Evolutionary conservation across 1,284 basidiomycete species (phyloP).

Genomic region (Stygiomarasmius scandens): DNA sequence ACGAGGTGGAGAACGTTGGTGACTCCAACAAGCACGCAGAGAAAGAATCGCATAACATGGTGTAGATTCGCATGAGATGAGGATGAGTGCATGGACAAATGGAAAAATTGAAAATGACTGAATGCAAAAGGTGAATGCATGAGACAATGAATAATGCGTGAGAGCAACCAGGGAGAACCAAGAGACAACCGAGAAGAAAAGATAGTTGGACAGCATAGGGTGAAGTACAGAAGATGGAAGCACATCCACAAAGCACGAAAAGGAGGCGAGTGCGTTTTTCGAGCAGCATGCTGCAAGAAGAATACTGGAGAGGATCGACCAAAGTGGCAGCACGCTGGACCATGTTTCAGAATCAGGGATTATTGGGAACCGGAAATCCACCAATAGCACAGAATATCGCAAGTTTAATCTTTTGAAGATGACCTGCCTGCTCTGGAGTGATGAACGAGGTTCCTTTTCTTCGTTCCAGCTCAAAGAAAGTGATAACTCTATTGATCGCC

Average conservation of each 20-base stretch:
- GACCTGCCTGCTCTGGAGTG: conserved; percentile 41
- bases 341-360: background rate
- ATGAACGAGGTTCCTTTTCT: conserved; percentile 37
- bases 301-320: too few species aligned
- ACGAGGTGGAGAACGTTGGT: too few species aligned
- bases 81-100: background rate
- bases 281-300: too few species aligned
- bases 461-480: conserved; percentile 45
- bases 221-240: background rate
- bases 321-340: too few species aligned
- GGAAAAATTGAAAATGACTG: background rate
- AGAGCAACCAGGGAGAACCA: conserved; percentile 18
- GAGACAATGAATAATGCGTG: background rate
- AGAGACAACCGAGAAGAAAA: conserved; percentile 21
- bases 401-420: conserved; percentile 47
- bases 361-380: conserved; percentile 43
- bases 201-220: conserved; percentile 3
- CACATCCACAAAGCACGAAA: too few species aligned
- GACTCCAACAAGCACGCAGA: too few species aligned
- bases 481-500: conserved; percentile 51
- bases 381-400: conserved; percentile 49
- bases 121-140: conserved; percentile 3
- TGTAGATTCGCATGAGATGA: background rate
- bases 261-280: too few species aligned
- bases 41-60: background rate